Base-by-base conservation (phyloP, 2,329 filamentous ascomycete genomes). In the Fusarium nisikadoi region DNA sequence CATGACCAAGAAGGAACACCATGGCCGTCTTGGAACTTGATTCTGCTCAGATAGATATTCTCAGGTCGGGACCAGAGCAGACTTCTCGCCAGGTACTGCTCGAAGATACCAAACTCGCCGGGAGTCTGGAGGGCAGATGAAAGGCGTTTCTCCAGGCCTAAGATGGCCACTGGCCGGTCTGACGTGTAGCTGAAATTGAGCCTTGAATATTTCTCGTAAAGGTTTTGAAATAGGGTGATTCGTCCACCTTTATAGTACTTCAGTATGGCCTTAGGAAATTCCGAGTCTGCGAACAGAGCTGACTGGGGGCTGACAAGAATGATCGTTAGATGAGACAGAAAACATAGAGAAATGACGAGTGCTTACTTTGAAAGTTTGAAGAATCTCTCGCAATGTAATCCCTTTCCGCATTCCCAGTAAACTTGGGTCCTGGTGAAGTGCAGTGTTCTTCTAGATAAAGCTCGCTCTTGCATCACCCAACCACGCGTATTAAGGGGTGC, bases 401-500 rank as follows among this genome's bases (percentile, higher is more conserved):
- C 65, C 1, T 45, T 20, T 3, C 62, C 49, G 3, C 65, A 68
- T 11, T 68, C 62, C 23, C 52, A 43, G 19, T 68, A 68, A 5
- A 38, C 27, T 14, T 68, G 65, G 3, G 19, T 62, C 3, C 46
- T 33, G 4, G 65, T 45, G 7, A 66, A 68, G 10, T 68, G 65
- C 4, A 68, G 39, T 4, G 65, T 55, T 2, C 65, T 50, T 8
- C 38, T n/a, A 2, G 65, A 47, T 0, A 66, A 43, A 11, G 62
- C 62, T 13, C 65, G 46, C 23, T 68, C 65, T 8, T 66, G 62
- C 5, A 68, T n/a, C 10, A 52, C 43, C 65, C 62, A 66, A 1
- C 65, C 65, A 3, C 65, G 74, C 9, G 62, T 69, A 56, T 78
- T 82, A 6, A 85, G 8, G 20, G 25, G 35, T 0, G 50, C 50